Evolutionary conservation across 805 yeast genomes (phyloP).

Genomic region (Priceomyces medius): DNA sequence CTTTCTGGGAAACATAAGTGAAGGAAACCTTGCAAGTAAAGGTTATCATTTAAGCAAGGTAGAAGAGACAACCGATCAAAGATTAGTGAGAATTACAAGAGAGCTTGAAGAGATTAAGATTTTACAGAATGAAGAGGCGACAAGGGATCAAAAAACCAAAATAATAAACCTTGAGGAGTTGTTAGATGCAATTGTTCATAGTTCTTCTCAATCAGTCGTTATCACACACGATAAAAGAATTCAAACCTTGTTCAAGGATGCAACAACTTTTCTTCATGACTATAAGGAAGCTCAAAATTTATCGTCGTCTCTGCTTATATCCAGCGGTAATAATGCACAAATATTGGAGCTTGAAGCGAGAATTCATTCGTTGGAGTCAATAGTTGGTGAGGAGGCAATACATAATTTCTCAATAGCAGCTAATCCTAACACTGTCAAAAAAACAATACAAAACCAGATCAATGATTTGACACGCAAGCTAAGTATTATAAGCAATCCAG

Average conservation of each 20-base stretch:
- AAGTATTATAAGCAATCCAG: conserved; percentile 35
- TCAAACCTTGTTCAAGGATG: conserved; percentile 8
- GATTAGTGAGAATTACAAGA: conserved; percentile 33
- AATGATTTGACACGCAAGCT: conserved; percentile 34
- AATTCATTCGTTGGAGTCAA: conserved; percentile 20
- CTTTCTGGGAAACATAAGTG: conserved; percentile 34
- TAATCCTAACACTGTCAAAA: conserved; percentile 3
- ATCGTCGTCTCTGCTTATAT: background rate
- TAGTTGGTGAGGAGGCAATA: conserved; percentile 18
- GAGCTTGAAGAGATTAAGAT: conserved; percentile 39
- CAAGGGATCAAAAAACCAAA: background rate
- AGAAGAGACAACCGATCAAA: conserved; percentile 39
- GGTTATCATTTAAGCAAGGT: conserved; percentile 24
- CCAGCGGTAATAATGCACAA: conserved; percentile 6
- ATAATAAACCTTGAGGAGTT: conserved; percentile 8
- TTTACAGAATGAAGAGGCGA: conserved; percentile 8
- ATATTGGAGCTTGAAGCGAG: conserved; percentile 26
- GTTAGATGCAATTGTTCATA: conserved; percentile 5
- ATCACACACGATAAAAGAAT: conserved; percentile 7
- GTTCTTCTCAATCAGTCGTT: conserved; percentile 1
- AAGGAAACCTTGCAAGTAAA: conserved; percentile 14
- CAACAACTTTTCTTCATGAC: background rate
- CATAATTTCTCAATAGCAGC: conserved; percentile 3
- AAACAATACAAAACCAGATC: conserved; percentile 24
- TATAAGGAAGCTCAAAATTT: background rate